phyloP scores from a whole-genome alignment of 1,284 basidiomycete species.

The Moesziomyces aphidis region DNA sequence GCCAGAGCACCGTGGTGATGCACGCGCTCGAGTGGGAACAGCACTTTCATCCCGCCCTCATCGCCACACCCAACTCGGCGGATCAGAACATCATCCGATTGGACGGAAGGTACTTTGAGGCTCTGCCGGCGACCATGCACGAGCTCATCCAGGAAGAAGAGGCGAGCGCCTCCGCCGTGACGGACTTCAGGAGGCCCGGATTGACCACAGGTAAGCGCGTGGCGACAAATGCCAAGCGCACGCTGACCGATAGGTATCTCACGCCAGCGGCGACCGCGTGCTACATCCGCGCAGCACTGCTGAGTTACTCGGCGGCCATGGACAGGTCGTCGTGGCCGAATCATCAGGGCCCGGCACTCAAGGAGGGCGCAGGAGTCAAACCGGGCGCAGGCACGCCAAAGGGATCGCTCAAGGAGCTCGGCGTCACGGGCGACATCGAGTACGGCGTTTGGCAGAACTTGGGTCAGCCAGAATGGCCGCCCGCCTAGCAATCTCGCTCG shows the following conservation, averaged over 20 bases:
- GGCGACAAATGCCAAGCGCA: slow-evolving; percentile 30
- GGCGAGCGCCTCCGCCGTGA: no score
- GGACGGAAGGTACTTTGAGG: slow-evolving; percentile 16
- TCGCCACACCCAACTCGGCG: slow-evolving; percentile 4
- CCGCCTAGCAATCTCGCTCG: slow-evolving; percentile 2
- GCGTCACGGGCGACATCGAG: slow-evolving; percentile 51
- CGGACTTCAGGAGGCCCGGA: neutral
- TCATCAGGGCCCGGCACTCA: slow-evolving; percentile 7
- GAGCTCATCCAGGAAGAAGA: slow-evolving; percentile 15
- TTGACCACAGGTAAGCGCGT: slow-evolving; percentile 16
- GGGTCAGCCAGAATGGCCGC: slow-evolving; percentile 53
- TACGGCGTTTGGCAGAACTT: slow-evolving; percentile 47
- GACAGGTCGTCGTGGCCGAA: slow-evolving; percentile 20
- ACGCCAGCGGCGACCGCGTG: slow-evolving; percentile 47
- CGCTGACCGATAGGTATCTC: slow-evolving; percentile 45
- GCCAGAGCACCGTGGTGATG: slow-evolving; percentile 41
- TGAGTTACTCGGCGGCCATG: slow-evolving; percentile 26
- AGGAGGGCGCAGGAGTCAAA: slow-evolving; percentile 29
- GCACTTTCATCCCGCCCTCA: slow-evolving; percentile 56
- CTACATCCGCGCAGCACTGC: slow-evolving; percentile 45
- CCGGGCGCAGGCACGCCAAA: slow-evolving; percentile 45
- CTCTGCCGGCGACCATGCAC: slow-evolving; percentile 16
- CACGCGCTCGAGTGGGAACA: slow-evolving; percentile 53
- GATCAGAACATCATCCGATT: slow-evolving; percentile 34
- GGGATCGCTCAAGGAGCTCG: slow-evolving; percentile 36